These are phyloP conservation scores for Grosmannia huntii DNA, from an alignment of 2,329 filamentous ascomycete genomes.

Conservation along the genomic window DNA sequence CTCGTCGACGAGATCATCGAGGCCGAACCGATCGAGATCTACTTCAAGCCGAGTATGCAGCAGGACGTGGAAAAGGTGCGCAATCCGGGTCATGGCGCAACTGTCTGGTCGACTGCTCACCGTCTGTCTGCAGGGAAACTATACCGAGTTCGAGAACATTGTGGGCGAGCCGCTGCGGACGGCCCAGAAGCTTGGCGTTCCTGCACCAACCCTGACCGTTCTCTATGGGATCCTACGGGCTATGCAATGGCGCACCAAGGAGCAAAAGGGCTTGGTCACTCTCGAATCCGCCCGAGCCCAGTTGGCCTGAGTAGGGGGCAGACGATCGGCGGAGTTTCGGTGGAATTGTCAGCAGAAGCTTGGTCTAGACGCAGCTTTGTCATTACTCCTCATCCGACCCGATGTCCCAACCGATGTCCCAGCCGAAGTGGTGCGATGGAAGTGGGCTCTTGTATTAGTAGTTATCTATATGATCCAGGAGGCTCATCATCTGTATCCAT, in stretches of 20 bases:
- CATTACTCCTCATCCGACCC: background rate
- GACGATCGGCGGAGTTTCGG: background rate
- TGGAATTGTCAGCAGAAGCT: background rate
- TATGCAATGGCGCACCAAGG: constrained; percentile 34
- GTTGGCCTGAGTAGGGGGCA: background rate
- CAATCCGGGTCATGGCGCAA: background rate
- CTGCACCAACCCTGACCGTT: constrained; percentile 33
- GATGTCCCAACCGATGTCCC: background rate
- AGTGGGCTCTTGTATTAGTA: too few species aligned
- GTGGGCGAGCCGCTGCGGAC: constrained; percentile 43
- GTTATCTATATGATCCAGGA: too few species aligned
- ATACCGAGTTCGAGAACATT: constrained; percentile 42
- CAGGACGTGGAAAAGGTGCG: constrained; percentile 32
- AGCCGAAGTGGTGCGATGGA: too few species aligned
- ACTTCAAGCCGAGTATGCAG: constrained; percentile 39
- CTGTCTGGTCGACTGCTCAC: background rate
- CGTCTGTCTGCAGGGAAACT: constrained; percentile 25
- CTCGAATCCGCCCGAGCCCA: background rate
- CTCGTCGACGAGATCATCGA: constrained; percentile 32
- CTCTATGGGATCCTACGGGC: constrained; percentile 34
- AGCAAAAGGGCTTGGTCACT: constrained; percentile 25
- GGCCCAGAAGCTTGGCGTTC: constrained; percentile 32
- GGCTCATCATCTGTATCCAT: too few species aligned
- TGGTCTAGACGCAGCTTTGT: too few species aligned
- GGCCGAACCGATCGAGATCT: constrained; percentile 34